Evolutionary conservation across 176 grass and related monocot genomes (phyloP).

Genomic region (Cenchrus americanus): DNA sequence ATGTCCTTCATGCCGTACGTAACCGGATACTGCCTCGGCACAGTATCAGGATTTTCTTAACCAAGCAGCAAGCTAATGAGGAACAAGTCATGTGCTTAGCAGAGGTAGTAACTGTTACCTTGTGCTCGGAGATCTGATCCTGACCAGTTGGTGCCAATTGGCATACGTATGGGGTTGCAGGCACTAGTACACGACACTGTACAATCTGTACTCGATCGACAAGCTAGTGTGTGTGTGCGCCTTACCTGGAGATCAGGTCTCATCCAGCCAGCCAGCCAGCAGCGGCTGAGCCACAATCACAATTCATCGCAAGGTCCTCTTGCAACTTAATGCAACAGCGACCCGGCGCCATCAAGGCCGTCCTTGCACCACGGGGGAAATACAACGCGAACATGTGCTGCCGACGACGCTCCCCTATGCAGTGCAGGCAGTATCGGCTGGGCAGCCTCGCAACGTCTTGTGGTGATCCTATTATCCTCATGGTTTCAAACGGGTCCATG

Average conservation of each 20-base stretch:
- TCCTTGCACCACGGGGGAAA: background rate
- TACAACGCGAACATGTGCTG: background rate
- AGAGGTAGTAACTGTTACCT: background rate
- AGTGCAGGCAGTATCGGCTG: too few relatives aligned
- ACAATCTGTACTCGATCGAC: too few relatives aligned
- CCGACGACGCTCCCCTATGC: background rate
- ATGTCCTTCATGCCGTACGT: background rate
- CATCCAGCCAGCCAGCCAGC: too few relatives aligned
- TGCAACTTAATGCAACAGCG: background rate
- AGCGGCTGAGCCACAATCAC: too few relatives aligned
- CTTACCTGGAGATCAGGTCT: too few relatives aligned
- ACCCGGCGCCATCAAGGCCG: background rate
- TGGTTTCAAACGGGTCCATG: background rate
- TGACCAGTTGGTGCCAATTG: too few relatives aligned
- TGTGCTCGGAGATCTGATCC: too few relatives aligned
- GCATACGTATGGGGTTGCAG: too few relatives aligned
- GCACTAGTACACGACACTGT: too few relatives aligned
- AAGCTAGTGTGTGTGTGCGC: too few relatives aligned
- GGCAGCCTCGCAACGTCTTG: too few relatives aligned
- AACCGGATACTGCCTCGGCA: background rate
- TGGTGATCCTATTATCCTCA: background rate
- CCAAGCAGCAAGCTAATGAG: background rate
- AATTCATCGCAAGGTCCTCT: constrained; percentile 14
- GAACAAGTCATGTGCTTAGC: background rate
- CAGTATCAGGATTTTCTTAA: background rate